phyloP scores from a whole-genome alignment of 345 rosid species.

The Syzygium aqueum region DNA sequence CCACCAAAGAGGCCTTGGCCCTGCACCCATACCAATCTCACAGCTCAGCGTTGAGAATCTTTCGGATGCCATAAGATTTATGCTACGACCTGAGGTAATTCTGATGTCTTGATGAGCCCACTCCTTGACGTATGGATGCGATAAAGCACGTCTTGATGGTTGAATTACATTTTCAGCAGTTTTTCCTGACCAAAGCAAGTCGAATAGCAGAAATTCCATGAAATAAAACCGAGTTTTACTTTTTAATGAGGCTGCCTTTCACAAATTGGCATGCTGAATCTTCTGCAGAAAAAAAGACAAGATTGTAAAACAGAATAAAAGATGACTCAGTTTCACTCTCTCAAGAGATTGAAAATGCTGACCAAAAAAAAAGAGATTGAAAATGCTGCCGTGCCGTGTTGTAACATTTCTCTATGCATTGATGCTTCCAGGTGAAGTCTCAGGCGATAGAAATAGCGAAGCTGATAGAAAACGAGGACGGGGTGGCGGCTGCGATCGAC shows the following conservation, averaged over 20 bases:
- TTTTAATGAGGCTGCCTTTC: neutral
- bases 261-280: neutral
- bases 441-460: conserved; percentile 63
- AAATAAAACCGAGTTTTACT: neutral
- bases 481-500: conserved; percentile 82
- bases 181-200: neutral
- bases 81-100: conserved; percentile 91
- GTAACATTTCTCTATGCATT: neutral
- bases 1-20: conserved; percentile 66
- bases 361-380: neutral
- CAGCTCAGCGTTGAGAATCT: conserved; percentile 75
- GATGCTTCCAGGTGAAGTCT: conserved; percentile 53
- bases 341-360: neutral
- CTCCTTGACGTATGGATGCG: neutral
- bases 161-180: neutral
- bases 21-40: conserved; percentile 73
- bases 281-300: neutral
- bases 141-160: neutral
- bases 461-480: conserved; percentile 83
- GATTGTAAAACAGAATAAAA: neutral
- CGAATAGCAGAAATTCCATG: neutral
- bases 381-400: rapidly evolving
- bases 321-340: neutral
- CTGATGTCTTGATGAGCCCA: neutral
- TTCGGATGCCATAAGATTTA: conserved; percentile 64